Base-by-base conservation (phyloP, 331 rosid species). In the Phaseolus coccineus region DNA sequence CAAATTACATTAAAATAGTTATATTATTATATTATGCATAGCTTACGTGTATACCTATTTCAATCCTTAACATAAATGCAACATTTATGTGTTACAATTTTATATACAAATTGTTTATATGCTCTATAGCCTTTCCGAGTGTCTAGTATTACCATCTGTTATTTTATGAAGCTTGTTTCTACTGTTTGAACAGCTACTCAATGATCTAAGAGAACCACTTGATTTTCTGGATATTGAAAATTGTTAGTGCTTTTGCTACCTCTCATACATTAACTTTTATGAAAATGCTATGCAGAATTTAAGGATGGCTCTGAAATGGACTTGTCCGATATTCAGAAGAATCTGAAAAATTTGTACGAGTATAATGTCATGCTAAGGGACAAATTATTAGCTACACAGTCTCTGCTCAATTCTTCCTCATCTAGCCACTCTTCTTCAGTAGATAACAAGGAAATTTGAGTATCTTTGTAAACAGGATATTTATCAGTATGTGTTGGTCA, bases 351-450 rank as follows among this genome's bases (percentile, higher is more conserved):
- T 71, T 85, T 96, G 83, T 89, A 91, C 16, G 91, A 88, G 75
- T 93, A 93, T 78, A 96, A 96, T 74, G 82, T 76, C 51, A 79
- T 90, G 94, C 89, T 96, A 33, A 87, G 97, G 89, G 96, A 96
- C 46, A 90, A 86, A 58, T 77, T 93, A 44, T 62, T 87, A 63
- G 90, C 88, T 61, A 71, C 92, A 1, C 97, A 90, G 81, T 86
- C 90, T 55, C 46, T 76, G 82, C 85, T 93, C 82, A 86, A 71
- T 30, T 85, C 91, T 73, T 85, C 89, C 74, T 79, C 88, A 52
- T 64, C 91, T 16, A 83, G 78, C 67, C 80, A 82, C 25, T 77
- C 90, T 3, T 68, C 88, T 51, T 70, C 74, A 10, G 78, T 53
- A 77, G 74, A 77, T 35, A 62, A 64, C 56, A 33, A 52, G 19